Conservation (phyloP, 345 rosid species). For the Microthlaspi erraticum region DNA sequence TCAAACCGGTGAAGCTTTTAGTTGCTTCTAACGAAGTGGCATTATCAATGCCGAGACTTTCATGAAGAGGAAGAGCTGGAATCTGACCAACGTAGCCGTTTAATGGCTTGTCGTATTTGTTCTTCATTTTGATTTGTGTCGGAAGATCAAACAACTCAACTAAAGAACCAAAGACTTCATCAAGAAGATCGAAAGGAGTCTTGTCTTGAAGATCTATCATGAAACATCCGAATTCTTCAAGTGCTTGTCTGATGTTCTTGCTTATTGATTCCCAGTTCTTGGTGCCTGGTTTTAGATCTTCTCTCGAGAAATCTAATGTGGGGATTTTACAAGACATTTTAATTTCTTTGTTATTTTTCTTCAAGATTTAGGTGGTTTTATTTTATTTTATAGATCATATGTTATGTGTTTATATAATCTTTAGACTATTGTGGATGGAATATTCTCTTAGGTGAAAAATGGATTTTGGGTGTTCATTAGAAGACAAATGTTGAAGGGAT, state of each 20-base stretch:
- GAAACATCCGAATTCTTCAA: constrained; percentile 46
- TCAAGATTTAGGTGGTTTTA: not conserved
- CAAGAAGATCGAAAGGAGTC: constrained; percentile 41
- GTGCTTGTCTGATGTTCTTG: constrained; percentile 30
- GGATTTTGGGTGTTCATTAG: constrained; percentile 28
- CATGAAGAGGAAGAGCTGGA: constrained; percentile 53
- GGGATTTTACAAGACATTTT: constrained; percentile 35
- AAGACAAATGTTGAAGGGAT: constrained; percentile 39
- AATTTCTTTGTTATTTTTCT: not conserved
- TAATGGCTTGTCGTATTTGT: constrained; percentile 46
- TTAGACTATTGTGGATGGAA: constrained; percentile 1
- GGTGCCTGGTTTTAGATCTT: constrained; percentile 42
- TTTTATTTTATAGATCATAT: not conserved
- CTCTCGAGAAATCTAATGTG: constrained; percentile 42
- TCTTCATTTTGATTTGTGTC: constrained; percentile 46
- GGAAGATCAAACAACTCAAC: constrained; percentile 41
- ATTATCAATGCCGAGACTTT: constrained; percentile 53
- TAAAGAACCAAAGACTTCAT: constrained; percentile 39
- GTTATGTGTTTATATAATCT: constrained; percentile 8
- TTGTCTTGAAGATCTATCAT: constrained; percentile 44
- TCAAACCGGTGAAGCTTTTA: constrained; percentile 46
- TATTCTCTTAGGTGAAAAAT: constrained; percentile 19
- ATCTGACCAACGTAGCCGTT: constrained; percentile 48
- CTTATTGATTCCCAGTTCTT: constrained; percentile 39
- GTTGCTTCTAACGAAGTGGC: constrained; percentile 46